Percentiles rank a stretch among this genome's conserved stretches.
phyloP scores from a whole-genome alignment of 1,284 basidiomycete genomes.

The Sparassis latifolia region DNA sequence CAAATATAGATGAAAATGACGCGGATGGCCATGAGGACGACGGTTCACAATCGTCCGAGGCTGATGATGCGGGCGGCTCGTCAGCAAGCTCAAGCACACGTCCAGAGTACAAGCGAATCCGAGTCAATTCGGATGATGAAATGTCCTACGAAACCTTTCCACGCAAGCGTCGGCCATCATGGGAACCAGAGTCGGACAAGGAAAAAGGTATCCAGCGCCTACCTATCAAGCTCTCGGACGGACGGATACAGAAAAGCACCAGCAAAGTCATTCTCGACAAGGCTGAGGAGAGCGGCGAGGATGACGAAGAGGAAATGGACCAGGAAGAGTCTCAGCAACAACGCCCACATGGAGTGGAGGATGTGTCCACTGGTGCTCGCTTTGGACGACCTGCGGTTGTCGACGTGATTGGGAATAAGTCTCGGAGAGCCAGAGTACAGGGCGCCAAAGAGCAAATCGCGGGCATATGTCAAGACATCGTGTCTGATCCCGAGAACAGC shows the following conservation, averaged over 20 bases:
- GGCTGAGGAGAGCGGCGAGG: constrained; percentile 33
- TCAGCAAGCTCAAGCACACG: constrained; percentile 13
- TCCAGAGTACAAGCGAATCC: constrained; percentile 10
- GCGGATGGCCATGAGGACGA: constrained; percentile 12
- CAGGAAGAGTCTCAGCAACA: constrained; percentile 24
- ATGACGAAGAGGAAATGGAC: constrained; percentile 34
- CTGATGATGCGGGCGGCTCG: not conserved
- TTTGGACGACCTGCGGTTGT: constrained; percentile 79
- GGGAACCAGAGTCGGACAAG: constrained; percentile 38
- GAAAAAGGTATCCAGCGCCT: constrained; percentile 58
- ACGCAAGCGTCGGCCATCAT: constrained; percentile 41
- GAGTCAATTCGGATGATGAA: constrained; percentile 56
- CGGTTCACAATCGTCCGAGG: constrained; percentile 2
- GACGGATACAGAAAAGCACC: constrained; percentile 56
- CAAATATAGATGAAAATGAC: constrained; percentile 30
- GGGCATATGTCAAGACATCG: constrained; percentile 81
- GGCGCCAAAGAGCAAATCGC: constrained; percentile 89
- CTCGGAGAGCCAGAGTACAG: constrained; percentile 65
- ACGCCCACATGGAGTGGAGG: constrained; percentile 37
- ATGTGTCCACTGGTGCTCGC: constrained; percentile 69
- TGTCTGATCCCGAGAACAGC: constrained; percentile 80
- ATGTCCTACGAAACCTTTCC: constrained; percentile 63
- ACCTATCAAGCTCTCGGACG: constrained; percentile 82
- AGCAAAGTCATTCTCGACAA: constrained; percentile 24
- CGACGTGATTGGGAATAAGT: constrained; percentile 65